Evolutionary conservation across 148 eudicot genomes (phyloP).

Genomic region (Rhododendron mucronatum): DNA sequence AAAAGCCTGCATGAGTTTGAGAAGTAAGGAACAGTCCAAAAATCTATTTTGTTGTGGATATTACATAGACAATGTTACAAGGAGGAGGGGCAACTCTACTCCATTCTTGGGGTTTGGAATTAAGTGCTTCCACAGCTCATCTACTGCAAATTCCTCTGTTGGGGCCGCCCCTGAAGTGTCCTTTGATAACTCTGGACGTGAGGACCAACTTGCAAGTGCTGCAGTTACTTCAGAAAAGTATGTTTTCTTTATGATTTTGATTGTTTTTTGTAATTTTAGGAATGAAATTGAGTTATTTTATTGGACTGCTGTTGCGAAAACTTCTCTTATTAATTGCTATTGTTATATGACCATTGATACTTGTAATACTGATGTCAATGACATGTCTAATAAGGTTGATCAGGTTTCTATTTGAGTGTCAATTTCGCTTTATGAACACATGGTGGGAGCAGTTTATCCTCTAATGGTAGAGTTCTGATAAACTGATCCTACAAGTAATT

Average conservation of each 20-base stretch:
- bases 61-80: constrained; percentile 41
- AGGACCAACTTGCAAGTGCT: constrained; percentile 33
- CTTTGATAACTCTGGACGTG: constrained; percentile 38
- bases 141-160: constrained; percentile 39
- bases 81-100: constrained; percentile 32
- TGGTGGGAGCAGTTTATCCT: not conserved
- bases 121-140: constrained; percentile 37
- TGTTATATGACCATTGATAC: not conserved
- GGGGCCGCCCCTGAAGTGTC: constrained; percentile 45
- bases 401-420: not conserved
- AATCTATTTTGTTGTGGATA: constrained; percentile 41
- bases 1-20: constrained; percentile 54
- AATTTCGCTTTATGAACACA: not conserved
- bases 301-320: not conserved
- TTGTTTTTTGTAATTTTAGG: not conserved
- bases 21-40: constrained; percentile 39
- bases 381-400: not conserved
- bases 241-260: constrained; percentile 9
- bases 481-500: not conserved
- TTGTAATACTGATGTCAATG: not conserved
- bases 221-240: constrained; percentile 52
- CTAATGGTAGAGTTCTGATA: not conserved
- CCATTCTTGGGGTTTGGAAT: constrained; percentile 30
- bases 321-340: not conserved
- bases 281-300: not conserved